These are phyloP conservation scores for Pseudocercospora vitis DNA, from an alignment of 2,329 filamentous ascomycete species.

Conservation along the genomic window DNA sequence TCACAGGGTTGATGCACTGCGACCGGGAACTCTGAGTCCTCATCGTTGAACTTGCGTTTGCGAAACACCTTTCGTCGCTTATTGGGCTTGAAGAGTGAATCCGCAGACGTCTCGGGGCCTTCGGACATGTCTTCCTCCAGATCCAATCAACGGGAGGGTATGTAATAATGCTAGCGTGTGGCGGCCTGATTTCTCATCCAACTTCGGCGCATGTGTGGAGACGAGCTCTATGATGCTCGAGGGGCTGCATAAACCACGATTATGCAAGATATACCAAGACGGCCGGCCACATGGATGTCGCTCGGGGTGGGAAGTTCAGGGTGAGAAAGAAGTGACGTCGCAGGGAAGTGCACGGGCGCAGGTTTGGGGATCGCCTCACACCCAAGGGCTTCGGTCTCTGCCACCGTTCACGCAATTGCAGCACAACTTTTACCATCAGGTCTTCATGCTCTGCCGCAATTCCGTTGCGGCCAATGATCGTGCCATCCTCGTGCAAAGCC, in stretches of 20 bases:
- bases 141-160: neutral
- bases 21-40: slow-evolving; percentile 16
- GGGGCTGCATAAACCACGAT: neutral
- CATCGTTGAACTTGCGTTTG: slow-evolving; percentile 41
- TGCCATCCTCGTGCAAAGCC: too few relatives aligned
- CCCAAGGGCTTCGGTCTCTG: neutral
- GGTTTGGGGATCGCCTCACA: neutral
- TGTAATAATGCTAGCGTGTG: neutral
- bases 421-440: neutral
- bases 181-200: slow-evolving; percentile 5
- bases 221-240: neutral
- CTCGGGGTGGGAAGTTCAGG: neutral
- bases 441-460: neutral
- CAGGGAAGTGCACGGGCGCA: neutral
- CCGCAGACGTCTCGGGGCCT: slow-evolving; percentile 8
- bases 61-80: slow-evolving; percentile 55
- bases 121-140: slow-evolving; percentile 11
- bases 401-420: neutral
- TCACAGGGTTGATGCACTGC: neutral
- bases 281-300: too few relatives aligned
- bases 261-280: neutral
- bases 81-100: slow-evolving; percentile 47
- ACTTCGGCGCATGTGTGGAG: neutral
- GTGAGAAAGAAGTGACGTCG: neutral
- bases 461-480: neutral